Conservation (phyloP, 2,329 filamentous ascomycete species). For the Cladosporium sp. region DNA sequence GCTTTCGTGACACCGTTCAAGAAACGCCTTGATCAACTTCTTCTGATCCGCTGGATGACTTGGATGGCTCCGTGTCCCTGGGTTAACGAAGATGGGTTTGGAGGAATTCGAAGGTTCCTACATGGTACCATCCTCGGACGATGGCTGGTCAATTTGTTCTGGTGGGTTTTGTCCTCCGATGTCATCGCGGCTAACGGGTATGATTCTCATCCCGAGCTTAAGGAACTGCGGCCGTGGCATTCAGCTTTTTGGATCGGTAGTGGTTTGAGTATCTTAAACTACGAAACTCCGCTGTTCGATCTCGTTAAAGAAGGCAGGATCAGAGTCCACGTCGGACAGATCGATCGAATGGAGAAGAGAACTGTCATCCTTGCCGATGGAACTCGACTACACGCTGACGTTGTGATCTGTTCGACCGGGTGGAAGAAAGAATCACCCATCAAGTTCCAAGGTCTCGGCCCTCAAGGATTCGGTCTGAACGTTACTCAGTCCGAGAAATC, state of each 20-base stretch:
- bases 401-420: conserved; percentile 54
- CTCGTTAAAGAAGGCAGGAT: conserved; percentile 53
- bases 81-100: conserved; percentile 60
- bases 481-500: conserved; percentile 26
- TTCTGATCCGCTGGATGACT: conserved; percentile 62
- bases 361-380: conserved; percentile 48
- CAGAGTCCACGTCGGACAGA: conserved; percentile 52
- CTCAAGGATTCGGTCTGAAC: conserved; percentile 2
- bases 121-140: conserved; percentile 57
- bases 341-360: conserved; percentile 44
- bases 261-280: conserved; percentile 59
- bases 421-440: conserved; percentile 51
- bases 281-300: conserved; percentile 52
- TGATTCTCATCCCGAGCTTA: conserved; percentile 38
- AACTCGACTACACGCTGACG: conserved; percentile 43
- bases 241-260: conserved; percentile 51
- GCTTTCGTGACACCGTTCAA: conserved; percentile 64
- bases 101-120: conserved; percentile 50
- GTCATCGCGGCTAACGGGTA: conserved; percentile 45
- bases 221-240: conserved; percentile 41
- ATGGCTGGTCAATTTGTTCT: conserved; percentile 53
- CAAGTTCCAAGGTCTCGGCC: conserved; percentile 37
- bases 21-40: conserved; percentile 63
- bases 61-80: conserved; percentile 75
- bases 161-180: conserved; percentile 54